Percentiles rank a stretch among this genome's conserved stretches.
These are phyloP conservation scores for Talaromyces pinophilus DNA, from an alignment of 2,329 filamentous ascomycete genomes.

Conservation along the genomic window DNA sequence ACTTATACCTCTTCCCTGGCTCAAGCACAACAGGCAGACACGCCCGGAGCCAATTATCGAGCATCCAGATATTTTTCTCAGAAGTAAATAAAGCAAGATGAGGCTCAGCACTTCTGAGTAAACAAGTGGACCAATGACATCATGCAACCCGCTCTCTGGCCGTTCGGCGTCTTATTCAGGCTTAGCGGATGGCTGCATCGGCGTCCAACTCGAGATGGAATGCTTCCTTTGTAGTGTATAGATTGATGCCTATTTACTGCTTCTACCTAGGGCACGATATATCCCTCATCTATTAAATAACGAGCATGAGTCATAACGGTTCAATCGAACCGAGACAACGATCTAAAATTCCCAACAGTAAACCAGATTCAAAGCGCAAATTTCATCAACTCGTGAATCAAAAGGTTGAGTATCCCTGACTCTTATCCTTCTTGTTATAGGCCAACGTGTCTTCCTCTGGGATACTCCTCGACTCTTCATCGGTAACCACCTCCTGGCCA, in stretches of 20 bases:
- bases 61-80: no score
- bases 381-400: slow-evolving; percentile 10
- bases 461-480: slow-evolving; percentile 26
- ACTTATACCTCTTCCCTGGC: background rate
- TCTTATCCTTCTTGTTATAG: slow-evolving; percentile 24
- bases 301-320: background rate
- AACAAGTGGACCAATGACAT: background rate
- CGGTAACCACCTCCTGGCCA: slow-evolving; percentile 35
- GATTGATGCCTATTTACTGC: slow-evolving; percentile 4
- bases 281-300: background rate
- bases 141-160: background rate
- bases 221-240: background rate
- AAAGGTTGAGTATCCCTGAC: slow-evolving; percentile 22
- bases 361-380: background rate
- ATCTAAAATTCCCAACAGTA: background rate
- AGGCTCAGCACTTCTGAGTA: background rate
- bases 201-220: background rate
- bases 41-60: background rate
- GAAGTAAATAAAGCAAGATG: background rate
- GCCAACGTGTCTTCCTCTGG: slow-evolving; percentile 19
- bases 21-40: background rate
- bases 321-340: background rate
- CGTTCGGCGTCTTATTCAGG: background rate
- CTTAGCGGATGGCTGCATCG: background rate
- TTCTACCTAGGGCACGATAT: background rate